Conservation (phyloP, 495 filamentous ascomycete species). For the Hypoxylon cercidicola region DNA sequence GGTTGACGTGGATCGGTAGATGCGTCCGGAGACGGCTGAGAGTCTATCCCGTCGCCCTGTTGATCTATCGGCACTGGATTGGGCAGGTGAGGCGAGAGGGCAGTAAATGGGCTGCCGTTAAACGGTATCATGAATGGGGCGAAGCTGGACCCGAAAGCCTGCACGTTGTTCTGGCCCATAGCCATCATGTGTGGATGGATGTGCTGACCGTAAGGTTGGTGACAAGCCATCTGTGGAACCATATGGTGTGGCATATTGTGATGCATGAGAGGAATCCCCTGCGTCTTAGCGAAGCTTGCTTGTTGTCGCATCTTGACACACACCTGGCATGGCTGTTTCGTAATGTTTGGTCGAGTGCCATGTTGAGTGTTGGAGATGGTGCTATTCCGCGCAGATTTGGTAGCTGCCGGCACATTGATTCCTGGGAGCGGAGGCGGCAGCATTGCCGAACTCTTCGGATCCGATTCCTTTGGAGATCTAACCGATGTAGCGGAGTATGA, state of each 20-base stretch:
- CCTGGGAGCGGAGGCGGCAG: constrained; percentile 33
- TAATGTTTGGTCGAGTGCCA: constrained; percentile 1
- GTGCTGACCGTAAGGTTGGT: constrained; percentile 31
- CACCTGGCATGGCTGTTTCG: constrained; percentile 43
- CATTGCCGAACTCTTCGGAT: constrained; percentile 22
- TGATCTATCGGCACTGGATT: constrained; percentile 23
- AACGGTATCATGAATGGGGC: constrained; percentile 39
- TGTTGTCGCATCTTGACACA: constrained; percentile 41
- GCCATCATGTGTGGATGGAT: constrained; percentile 40
- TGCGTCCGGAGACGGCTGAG: constrained; percentile 21
- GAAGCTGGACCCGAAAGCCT: constrained; percentile 31
- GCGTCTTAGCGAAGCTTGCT: constrained; percentile 34
- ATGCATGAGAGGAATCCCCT: constrained; percentile 39
- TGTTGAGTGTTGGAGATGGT: neutral
- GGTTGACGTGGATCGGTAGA: constrained; percentile 30
- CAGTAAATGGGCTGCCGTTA: constrained; percentile 20
- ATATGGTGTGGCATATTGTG: constrained; percentile 34
- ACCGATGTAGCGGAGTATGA: neutral
- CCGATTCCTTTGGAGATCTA: constrained; percentile 1
- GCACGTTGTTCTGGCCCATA: constrained; percentile 34
- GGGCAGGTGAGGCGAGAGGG: constrained; percentile 26
- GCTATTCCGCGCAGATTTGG: neutral
- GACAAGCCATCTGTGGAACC: constrained; percentile 35
- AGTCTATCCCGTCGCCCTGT: constrained; percentile 2
- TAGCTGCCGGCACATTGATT: neutral